Evolutionary conservation across 2,329 filamentous ascomycete species (phyloP).

Genomic region (Mariannaea sp.): DNA sequence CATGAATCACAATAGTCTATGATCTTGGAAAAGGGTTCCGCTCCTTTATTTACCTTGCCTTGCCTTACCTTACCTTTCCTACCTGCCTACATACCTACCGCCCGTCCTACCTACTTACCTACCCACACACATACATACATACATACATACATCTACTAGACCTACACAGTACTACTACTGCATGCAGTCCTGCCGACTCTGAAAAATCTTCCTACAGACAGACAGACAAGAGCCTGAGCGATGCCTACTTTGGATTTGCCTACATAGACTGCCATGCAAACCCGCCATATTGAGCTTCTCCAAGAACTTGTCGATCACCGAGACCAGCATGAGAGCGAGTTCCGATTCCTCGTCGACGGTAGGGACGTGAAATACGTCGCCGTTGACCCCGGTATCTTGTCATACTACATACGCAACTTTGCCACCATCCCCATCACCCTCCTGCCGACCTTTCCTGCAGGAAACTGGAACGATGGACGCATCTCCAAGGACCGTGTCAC

Average conservation of each 20-base stretch:
- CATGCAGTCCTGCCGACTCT: too few relatives aligned
- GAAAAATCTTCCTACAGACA: too few relatives aligned
- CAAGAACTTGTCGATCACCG: constrained; percentile 32
- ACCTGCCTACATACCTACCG: too few relatives aligned
- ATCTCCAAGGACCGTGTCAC: constrained; percentile 37
- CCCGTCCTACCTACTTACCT: too few relatives aligned
- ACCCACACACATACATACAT: too few relatives aligned
- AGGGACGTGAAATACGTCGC: constrained; percentile 48
- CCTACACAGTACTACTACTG: too few relatives aligned
- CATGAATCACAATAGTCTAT: not conserved
- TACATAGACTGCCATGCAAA: constrained; percentile 3
- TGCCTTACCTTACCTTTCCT: too few relatives aligned
- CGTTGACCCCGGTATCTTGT: constrained; percentile 43
- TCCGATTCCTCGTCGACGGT: constrained; percentile 44
- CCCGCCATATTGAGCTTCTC: constrained; percentile 30
- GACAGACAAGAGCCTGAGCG: too few relatives aligned
- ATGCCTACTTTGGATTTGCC: not conserved
- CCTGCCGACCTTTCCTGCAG: constrained; percentile 45
- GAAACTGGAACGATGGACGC: constrained; percentile 48
- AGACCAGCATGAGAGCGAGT: constrained; percentile 40
- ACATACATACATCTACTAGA: too few relatives aligned
- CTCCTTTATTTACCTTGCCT: not conserved
- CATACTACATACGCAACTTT: constrained; percentile 41
- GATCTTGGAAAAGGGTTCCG: not conserved
- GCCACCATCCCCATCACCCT: constrained; percentile 38